Base-by-base conservation (phyloP, 257 asterid species). In the Henckelia pumila region DNA sequence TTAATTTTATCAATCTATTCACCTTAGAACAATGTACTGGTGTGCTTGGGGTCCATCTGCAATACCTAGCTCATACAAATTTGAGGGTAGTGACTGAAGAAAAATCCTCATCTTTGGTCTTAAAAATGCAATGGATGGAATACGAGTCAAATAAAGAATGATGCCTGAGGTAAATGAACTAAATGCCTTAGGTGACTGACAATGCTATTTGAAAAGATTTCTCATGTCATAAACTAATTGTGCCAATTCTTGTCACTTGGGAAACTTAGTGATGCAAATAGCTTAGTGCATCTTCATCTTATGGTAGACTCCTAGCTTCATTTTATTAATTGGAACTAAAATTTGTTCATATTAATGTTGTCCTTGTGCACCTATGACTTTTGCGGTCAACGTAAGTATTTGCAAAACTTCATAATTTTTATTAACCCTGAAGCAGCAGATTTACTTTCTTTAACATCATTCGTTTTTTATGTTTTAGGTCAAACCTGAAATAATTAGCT, bases 401-500 rank as follows among this genome's bases (percentile, higher is more conserved):
- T 55, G 17, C 33, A 10, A 61, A 61, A 69, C 62, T 58, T 68
- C 59, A 33, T 22, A 55, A 22, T 25, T 26, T 7, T 29, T 20
- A 32, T 40, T 26, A 7, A 64, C 63, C 64, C 40, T 56, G 28
- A 37, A 66, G 59, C 30, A 44, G 32, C 25, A 8, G 3, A 44
- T 30, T 55, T 37, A 33, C 61, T 52, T 67, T 64, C 33, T 67
- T 35, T 35, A 35, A 35, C 44, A 35, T 50, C 26, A 30, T 70
- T 66, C 33, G 61, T 64, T 61, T 35, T 29, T 33, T 64, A 64
- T 63, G 73, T 26, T 78, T 72, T 78, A 90, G 97, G 89, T 90
- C 55, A 88, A 78, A 74, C 95, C 97, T 73, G 97, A 88, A 83
- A 73, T 90, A 72, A 44, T 90, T 66, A 86, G 84, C 86, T 90